Evolutionary conservation across 75 land plant genomes (phyloP), one percentile per base, ranked within the genome.

Genomic region (Picea glauca): DNA sequence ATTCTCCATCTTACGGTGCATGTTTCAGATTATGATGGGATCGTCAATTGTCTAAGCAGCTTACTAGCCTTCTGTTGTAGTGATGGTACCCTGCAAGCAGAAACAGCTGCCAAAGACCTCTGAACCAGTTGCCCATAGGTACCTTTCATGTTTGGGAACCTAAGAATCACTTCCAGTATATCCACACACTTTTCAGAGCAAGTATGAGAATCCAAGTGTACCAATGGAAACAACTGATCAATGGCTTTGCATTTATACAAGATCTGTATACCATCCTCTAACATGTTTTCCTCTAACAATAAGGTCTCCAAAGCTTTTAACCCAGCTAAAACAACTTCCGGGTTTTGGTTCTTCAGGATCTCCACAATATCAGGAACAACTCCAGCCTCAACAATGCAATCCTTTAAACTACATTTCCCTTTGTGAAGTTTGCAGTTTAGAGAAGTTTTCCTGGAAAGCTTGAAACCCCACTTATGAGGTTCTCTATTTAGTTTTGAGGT

Each of bases 381-480:
- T 35, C 58, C 78, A 26, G 80, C 83, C 32, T 78, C 81, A 46
- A 81, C 81, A 15, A 81, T 66, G 73, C 83, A 81, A 18, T 81
- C 58, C 83, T 66, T 81, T 54, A 54, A 33, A 35, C 57, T 79
- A 77, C 83, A 81, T 33, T n/a, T 61, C 15, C 83, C 83, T 50
- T 35, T 30, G 80, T 81, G 83, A 20, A 81, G 82, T 30, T 58
- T 81, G 43, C 81, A 81, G 13, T 30, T 35, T 18, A 56, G 15
- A 63, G 58, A 76, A 38, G 50, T 2, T 40, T 68, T 68, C 20
- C 46, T 68, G 50, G 72, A 68, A 38, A 68, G 40, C 8, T 38
- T 68, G 50, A 67, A 67, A 68, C 11, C 40, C 46, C 72, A 38
- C 23, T 17, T 68, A 33, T 57, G 43, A 23, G 62, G 80, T 67